These are phyloP conservation scores for Ascochyta lentis DNA, from an alignment of 2,329 filamentous ascomycete species.

Conservation along the genomic window DNA sequence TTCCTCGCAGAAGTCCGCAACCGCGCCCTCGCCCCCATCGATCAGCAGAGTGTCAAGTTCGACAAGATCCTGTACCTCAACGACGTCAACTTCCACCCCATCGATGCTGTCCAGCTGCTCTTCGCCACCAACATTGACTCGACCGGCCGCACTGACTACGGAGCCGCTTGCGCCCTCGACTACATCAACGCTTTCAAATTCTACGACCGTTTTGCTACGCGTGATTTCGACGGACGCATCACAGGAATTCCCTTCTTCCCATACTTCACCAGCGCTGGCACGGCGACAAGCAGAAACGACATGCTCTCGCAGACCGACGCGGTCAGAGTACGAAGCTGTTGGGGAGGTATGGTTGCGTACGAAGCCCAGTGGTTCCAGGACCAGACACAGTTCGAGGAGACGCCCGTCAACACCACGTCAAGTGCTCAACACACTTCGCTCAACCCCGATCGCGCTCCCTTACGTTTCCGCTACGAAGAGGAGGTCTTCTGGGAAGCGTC, in stretches of 20 bases:
- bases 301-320: slow-evolving; percentile 67
- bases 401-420: slow-evolving; percentile 22
- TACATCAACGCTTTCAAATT: slow-evolving; percentile 71
- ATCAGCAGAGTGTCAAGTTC: slow-evolving; percentile 61
- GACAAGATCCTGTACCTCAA: slow-evolving; percentile 69
- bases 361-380: slow-evolving; percentile 66
- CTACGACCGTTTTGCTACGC: slow-evolving; percentile 77
- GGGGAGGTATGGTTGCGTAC: slow-evolving; percentile 78
- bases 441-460: slow-evolving; percentile 43
- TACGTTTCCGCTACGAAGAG: slow-evolving; percentile 53
- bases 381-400: slow-evolving; percentile 9
- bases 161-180: slow-evolving; percentile 74
- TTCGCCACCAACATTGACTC: slow-evolving; percentile 66
- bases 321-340: slow-evolving; percentile 75
- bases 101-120: slow-evolving; percentile 66
- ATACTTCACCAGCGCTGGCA: slow-evolving; percentile 64
- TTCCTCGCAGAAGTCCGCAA: slow-evolving; percentile 78
- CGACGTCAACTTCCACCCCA: slow-evolving; percentile 68
- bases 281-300: slow-evolving; percentile 63
- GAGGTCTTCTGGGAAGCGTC: slow-evolving; percentile 56
- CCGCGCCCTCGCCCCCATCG: slow-evolving; percentile 69
- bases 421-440: slow-evolving; percentile 22
- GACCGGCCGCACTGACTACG: slow-evolving; percentile 62
- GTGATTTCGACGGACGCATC: slow-evolving; percentile 69
- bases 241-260: slow-evolving; percentile 72